A percentile compares a stretch with the other conserved stretches of the same genome.
Conservation (phyloP, 805 yeast species). For the Metschnikowia corniflorae region DNA sequence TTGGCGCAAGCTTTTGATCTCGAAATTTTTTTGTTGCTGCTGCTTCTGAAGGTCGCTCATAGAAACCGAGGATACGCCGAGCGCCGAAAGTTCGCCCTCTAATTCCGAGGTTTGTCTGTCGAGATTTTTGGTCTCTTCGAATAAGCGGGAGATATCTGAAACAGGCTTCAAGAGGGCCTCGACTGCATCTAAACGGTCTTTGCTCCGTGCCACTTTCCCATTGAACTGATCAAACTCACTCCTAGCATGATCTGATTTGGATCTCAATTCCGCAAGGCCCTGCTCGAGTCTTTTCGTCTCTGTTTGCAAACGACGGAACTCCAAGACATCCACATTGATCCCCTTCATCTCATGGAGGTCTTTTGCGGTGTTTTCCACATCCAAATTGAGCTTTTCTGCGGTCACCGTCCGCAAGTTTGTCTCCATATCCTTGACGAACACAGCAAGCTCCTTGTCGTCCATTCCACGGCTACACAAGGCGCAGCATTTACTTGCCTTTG, state of each 20-base stretch:
- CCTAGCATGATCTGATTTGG: slow-evolving; percentile 1
- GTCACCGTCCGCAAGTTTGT: slow-evolving; percentile 28
- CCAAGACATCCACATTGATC: slow-evolving; percentile 27
- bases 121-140: slow-evolving; percentile 26
- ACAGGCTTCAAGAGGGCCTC: slow-evolving; percentile 25
- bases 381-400: slow-evolving; percentile 26
- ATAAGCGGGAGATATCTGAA: slow-evolving; percentile 32
- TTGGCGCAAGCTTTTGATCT: slow-evolving; percentile 40
- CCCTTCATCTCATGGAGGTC: slow-evolving; percentile 31
- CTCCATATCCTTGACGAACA: slow-evolving; percentile 28
- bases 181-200: slow-evolving; percentile 11
- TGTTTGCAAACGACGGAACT: slow-evolving; percentile 21
- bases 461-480: slow-evolving; percentile 70
- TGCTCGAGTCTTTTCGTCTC: background rate
- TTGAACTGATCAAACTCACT: background rate
- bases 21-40: slow-evolving; percentile 35
- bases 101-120: slow-evolving; percentile 26
- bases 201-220: background rate
- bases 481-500: slow-evolving; percentile 58
- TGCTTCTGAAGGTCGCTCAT: slow-evolving; percentile 45
- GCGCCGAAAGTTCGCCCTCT: slow-evolving; percentile 33
- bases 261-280: background rate
- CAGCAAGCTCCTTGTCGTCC: slow-evolving; percentile 34
- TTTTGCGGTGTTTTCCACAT: slow-evolving; percentile 27
- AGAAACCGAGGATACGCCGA: slow-evolving; percentile 35